These are phyloP conservation scores for Macrolepiota albuminosa DNA, from an alignment of 768 basidiomycete species.

Conservation along the genomic window DNA sequence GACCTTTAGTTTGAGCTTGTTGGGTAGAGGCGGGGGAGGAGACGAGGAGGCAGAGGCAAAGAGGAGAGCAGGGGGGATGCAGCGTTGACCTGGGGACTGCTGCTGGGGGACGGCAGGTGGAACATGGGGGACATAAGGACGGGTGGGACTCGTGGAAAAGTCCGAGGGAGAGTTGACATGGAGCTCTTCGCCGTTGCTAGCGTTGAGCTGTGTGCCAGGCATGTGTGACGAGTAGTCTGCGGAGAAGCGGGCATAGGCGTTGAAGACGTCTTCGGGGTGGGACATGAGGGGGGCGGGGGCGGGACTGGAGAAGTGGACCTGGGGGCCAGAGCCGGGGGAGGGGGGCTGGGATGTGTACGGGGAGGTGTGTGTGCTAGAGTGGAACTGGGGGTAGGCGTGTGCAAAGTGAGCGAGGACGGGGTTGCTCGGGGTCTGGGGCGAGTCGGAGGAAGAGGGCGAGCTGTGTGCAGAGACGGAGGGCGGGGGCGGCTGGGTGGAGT, in stretches of 20 bases:
- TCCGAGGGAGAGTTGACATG: conserved; percentile 4
- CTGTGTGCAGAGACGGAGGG: conserved; percentile 25
- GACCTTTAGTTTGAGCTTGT: conserved; percentile 19
- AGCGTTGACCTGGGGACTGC: conserved; percentile 12
- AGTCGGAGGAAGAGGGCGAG: conserved; percentile 40
- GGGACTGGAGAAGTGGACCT: conserved; percentile 13
- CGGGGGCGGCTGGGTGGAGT: conserved; percentile 23
- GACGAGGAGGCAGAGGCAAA: conserved; percentile 14
- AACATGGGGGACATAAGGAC: background rate
- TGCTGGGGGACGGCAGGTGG: background rate
- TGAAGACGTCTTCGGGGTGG: conserved; percentile 55
- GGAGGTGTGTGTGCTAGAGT: conserved; percentile 22
- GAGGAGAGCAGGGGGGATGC: conserved; percentile 20
- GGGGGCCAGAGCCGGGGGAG: conserved; percentile 45
- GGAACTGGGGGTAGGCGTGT: conserved; percentile 26
- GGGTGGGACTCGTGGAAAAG: background rate
- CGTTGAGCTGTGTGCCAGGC: conserved; percentile 50
- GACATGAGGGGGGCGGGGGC: conserved; percentile 24
- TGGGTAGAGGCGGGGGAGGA: conserved; percentile 8
- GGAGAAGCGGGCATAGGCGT: conserved; percentile 60
- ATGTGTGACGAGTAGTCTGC: conserved; percentile 58
- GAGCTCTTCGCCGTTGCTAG: conserved; percentile 31
- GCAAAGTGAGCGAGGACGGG: conserved; percentile 19
- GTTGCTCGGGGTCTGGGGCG: conserved; percentile 47
- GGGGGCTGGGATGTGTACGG: conserved; percentile 37